These are phyloP conservation scores for Starmerella davenportii DNA, from an alignment of 805 yeast genomes.

Conservation along the genomic window DNA sequence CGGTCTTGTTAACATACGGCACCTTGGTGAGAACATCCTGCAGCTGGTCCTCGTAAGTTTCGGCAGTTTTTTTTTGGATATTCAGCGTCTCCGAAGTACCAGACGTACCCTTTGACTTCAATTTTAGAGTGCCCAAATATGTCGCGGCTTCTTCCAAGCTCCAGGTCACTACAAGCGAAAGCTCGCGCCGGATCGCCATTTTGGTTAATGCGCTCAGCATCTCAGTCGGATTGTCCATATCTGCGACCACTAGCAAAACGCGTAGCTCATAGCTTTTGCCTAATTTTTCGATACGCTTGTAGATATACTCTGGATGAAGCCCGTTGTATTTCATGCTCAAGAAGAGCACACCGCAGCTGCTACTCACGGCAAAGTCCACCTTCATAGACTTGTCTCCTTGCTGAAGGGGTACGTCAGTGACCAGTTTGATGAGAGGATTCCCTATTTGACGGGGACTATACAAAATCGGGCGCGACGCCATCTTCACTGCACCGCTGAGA, in stretches of 20 bases:
- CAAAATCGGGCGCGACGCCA: conserved; percentile 3
- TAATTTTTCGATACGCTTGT: conserved; percentile 22
- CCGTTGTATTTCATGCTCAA: conserved; percentile 23
- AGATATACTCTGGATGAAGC: conserved; percentile 28
- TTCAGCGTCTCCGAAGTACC: conserved; percentile 13
- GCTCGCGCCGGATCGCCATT: conserved; percentile 19
- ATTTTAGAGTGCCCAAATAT: conserved; percentile 22
- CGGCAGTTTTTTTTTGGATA: conserved; percentile 11
- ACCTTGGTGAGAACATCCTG: conserved; percentile 21
- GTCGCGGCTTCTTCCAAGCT: conserved; percentile 24
- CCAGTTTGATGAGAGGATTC: conserved; percentile 19
- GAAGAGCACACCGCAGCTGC: conserved; percentile 23
- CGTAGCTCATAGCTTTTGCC: conserved; percentile 21
- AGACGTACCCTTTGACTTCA: conserved; percentile 20
- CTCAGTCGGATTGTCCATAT: conserved; percentile 24
- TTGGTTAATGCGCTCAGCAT: conserved; percentile 23
- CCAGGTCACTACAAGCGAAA: conserved; percentile 25
- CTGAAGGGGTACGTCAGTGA: conserved; percentile 16
- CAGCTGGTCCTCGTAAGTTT: conserved; percentile 21
- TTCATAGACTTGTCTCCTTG: conserved; percentile 19
- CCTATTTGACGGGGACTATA: conserved; percentile 19
- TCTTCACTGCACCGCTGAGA: background rate
- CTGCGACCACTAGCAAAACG: conserved; percentile 24
- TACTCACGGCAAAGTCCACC: conserved; percentile 25
- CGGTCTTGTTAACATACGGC: conserved; percentile 25